Evolutionary conservation across 306 rosid species (phyloP).

Genomic region (Elaeagnus macrophylla): DNA sequence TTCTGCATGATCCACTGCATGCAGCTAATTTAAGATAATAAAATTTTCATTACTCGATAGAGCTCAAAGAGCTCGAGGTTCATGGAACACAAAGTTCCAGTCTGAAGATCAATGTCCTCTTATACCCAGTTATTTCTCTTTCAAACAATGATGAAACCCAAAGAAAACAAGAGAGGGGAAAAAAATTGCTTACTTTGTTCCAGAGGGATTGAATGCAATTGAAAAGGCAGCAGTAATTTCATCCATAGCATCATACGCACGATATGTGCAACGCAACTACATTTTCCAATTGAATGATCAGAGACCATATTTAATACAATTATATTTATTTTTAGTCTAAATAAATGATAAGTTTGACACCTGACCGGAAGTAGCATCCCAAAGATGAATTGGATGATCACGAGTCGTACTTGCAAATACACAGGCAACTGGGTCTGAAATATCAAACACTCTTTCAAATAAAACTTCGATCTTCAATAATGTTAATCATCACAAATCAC

Average conservation of each 20-base stretch:
- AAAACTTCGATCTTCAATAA: constrained; percentile 11
- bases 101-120: neutral
- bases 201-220: constrained; percentile 78
- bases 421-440: constrained; percentile 69
- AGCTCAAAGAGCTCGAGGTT: neutral
- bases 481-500: constrained; percentile 1
- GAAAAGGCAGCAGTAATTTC: constrained; percentile 92
- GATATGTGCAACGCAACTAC: constrained; percentile 90
- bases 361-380: constrained; percentile 94
- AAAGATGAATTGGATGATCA: constrained; percentile 94
- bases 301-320: constrained; percentile 11
- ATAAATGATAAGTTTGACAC: constrained; percentile 25
- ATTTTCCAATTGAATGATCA: constrained; percentile 26
- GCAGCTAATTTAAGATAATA: constrained; percentile 7
- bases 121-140: neutral
- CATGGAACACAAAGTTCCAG: neutral
- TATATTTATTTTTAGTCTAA: too few relatives aligned
- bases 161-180: constrained; percentile 4
- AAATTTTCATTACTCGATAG: neutral
- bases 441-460: constrained; percentile 17
- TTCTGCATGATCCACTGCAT: constrained; percentile 3
- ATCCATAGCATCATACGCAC: constrained; percentile 95
- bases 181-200: constrained; percentile 56
- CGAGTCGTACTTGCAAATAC: constrained; percentile 86
- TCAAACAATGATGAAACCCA: neutral